Percentiles rank a stretch among this genome's conserved stretches.
phyloP scores from a whole-genome alignment of 495 filamentous ascomycete genomes.

The Acidomyces sp. region DNA sequence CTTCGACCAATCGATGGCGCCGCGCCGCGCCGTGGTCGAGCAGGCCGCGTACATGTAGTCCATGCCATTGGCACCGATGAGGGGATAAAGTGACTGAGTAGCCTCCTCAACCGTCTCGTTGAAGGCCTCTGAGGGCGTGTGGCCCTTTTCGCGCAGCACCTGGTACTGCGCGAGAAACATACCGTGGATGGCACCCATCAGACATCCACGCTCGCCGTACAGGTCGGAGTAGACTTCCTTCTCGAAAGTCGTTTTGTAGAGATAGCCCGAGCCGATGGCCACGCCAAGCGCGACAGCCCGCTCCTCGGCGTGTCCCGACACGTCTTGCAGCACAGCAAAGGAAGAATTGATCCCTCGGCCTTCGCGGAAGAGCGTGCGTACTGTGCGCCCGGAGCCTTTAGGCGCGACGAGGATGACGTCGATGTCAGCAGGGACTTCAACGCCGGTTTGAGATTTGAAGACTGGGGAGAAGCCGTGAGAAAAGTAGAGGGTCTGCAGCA shows the following conservation, averaged over 20 bases:
- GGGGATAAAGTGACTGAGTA: slow-evolving; percentile 90
- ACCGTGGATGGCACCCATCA: slow-evolving; percentile 99
- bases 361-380: slow-evolving; percentile 93
- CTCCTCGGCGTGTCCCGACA: slow-evolving; percentile 95
- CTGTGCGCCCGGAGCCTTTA: slow-evolving; percentile 97
- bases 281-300: slow-evolving; percentile 95
- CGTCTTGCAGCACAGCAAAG: slow-evolving; percentile 95
- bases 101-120: slow-evolving; percentile 99
- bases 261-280: slow-evolving; percentile 89
- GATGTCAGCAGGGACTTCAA: slow-evolving; percentile 86
- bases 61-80: slow-evolving; percentile 95
- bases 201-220: slow-evolving; percentile 97
- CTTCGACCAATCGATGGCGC: slow-evolving; percentile 96
- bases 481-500: slow-evolving; percentile 83
- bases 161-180: slow-evolving; percentile 99
- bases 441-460: slow-evolving; percentile 98
- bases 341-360: slow-evolving; percentile 99
- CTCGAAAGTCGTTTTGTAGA: slow-evolving; percentile 99
- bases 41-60: slow-evolving; percentile 99
- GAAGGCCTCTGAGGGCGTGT: slow-evolving; percentile 96
- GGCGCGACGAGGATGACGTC: slow-evolving; percentile 98
- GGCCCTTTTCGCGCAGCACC: slow-evolving; percentile 95
- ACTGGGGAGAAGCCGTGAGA: slow-evolving; percentile 99
- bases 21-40: slow-evolving; percentile 94
- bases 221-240: slow-evolving; percentile 99